Evolutionary conservation across 805 yeast genomes (phyloP).

Genomic region (Dipodascus albidus): DNA sequence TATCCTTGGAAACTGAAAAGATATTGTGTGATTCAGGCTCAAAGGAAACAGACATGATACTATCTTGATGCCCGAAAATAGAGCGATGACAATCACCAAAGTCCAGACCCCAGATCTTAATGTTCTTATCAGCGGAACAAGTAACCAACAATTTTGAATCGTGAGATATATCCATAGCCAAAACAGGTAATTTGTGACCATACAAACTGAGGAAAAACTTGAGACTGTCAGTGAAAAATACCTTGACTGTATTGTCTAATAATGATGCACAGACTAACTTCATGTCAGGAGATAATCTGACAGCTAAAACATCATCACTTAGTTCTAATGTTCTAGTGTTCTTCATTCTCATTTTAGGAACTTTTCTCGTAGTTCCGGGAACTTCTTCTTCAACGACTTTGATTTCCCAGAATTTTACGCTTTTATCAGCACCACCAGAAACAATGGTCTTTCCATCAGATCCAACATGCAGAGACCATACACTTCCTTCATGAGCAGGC

Average conservation of each 20-base stretch:
- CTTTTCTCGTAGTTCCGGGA: constrained; percentile 50
- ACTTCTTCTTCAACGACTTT: constrained; percentile 50
- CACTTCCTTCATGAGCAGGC: constrained; percentile 63
- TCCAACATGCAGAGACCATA: constrained; percentile 85
- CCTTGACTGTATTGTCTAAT: constrained; percentile 90
- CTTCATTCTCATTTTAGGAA: constrained; percentile 45
- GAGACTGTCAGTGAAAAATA: constrained; percentile 75
- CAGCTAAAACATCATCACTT: constrained; percentile 72
- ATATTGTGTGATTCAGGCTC: constrained; percentile 81
- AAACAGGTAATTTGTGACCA: constrained; percentile 93
- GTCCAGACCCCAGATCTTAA: constrained; percentile 96
- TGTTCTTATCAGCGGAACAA: constrained; percentile 94
- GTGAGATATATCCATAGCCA: constrained; percentile 79
- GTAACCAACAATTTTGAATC: constrained; percentile 85
- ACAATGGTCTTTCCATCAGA: constrained; percentile 76
- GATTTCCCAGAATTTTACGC: constrained; percentile 83
- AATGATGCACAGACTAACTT: constrained; percentile 72
- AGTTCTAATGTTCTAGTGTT: constrained; percentile 79
- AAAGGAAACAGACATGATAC: constrained; percentile 80
- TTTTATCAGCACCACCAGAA: constrained; percentile 91
- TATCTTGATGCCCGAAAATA: constrained; percentile 92
- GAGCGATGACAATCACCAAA: constrained; percentile 98
- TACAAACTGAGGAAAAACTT: constrained; percentile 82
- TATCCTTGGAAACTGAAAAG: constrained; percentile 85
- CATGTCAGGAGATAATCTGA: constrained; percentile 70